Evolutionary conservation across 768 basidiomycete species (phyloP).

Genomic region (Suillus occidentalis): DNA sequence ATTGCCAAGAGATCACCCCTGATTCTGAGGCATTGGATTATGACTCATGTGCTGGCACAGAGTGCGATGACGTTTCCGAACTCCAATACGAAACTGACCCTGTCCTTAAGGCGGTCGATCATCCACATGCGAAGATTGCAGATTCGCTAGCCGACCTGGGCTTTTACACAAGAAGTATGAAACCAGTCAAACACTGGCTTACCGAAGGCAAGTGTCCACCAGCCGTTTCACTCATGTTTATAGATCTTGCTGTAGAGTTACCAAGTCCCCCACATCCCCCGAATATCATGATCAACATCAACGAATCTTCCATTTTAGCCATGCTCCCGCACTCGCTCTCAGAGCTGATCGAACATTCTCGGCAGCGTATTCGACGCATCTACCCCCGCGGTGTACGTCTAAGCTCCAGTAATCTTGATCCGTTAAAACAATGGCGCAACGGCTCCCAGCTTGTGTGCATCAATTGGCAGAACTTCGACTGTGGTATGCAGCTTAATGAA

Average conservation of each 20-base stretch:
- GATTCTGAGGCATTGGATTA: constrained; percentile 11
- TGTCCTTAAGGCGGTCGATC: not conserved
- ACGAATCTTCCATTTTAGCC: constrained; percentile 46
- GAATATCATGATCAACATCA: constrained; percentile 61
- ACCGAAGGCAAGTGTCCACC: constrained; percentile 30
- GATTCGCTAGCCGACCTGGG: constrained; percentile 55
- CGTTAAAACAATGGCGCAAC: constrained; percentile 51
- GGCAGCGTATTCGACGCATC: constrained; percentile 50
- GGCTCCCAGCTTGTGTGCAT: constrained; percentile 59
- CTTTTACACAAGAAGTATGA: constrained; percentile 62
- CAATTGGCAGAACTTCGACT: constrained; percentile 66
- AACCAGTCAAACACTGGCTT: constrained; percentile 55
- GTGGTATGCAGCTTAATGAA: constrained; percentile 60
- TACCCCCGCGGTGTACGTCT: constrained; percentile 61
- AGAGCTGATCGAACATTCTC: constrained; percentile 43
- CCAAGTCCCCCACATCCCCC: constrained; percentile 23
- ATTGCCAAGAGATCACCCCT: not conserved
- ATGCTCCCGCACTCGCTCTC: constrained; percentile 39
- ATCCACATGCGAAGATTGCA: constrained; percentile 38
- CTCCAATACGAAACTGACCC: constrained; percentile 16
- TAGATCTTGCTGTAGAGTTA: constrained; percentile 9
- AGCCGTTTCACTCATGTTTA: not conserved
- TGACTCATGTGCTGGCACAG: not conserved
- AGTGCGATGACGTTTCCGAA: constrained; percentile 22
- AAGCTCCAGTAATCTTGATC: constrained; percentile 53